These are phyloP conservation scores for Eucalyptus globulus DNA, from an alignment of 345 rosid species.

Conservation along the genomic window DNA sequence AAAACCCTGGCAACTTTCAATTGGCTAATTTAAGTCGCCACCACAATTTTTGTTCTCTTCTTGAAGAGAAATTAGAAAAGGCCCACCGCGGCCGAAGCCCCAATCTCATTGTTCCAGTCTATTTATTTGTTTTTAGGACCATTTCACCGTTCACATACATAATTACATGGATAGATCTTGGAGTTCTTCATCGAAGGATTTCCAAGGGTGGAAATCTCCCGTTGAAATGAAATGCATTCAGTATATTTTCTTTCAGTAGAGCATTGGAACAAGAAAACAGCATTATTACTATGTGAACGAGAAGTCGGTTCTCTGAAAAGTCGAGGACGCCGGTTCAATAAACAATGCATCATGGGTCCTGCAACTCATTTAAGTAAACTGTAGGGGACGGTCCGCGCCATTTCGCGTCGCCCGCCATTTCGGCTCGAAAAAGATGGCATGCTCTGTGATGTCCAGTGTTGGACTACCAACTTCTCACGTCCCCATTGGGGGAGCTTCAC, in stretches of 20 bases:
- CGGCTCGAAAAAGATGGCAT: background rate
- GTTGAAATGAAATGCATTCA: background rate
- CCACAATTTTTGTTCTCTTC: background rate
- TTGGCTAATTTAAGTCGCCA: background rate
- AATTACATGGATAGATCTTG: background rate
- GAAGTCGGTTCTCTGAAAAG: background rate
- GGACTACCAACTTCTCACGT: background rate
- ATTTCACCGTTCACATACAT: background rate
- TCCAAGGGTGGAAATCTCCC: background rate
- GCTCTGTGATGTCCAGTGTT: background rate
- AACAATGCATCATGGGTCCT: background rate
- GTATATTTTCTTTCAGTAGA: background rate
- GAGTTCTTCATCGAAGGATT: background rate
- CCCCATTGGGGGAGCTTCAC: background rate
- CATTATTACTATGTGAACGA: background rate
- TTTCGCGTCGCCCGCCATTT: background rate
- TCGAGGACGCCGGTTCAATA: background rate
- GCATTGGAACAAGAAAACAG: background rate
- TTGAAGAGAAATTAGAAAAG: background rate
- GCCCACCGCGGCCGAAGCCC: background rate
- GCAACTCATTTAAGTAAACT: background rate
- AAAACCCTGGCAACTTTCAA: background rate
- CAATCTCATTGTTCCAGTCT: background rate
- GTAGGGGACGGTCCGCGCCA: rapidly evolving
- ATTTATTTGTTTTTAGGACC: background rate